phyloP scores from a whole-genome alignment of 1,284 basidiomycete species.

The Ustilago curta region DNA sequence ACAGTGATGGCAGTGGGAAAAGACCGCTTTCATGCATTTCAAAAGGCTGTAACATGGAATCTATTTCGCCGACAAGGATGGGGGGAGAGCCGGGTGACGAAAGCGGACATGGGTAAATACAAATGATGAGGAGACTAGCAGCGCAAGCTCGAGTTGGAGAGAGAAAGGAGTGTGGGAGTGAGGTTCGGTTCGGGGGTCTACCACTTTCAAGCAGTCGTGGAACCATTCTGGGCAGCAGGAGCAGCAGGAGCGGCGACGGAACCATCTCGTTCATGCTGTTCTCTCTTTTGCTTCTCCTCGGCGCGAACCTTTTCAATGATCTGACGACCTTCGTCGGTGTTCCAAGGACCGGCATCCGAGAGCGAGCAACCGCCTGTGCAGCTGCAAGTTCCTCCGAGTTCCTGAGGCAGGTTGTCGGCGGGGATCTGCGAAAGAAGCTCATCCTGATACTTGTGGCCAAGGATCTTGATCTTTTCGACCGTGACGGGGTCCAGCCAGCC shows the following conservation, averaged over 20 bases:
- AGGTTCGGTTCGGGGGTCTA: neutral
- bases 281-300: slow-evolving; percentile 50
- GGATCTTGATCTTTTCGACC: slow-evolving; percentile 77
- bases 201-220: slow-evolving; percentile 12
- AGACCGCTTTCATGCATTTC: neutral
- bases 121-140: neutral
- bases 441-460: slow-evolving; percentile 58
- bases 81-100: neutral
- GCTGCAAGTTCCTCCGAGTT: slow-evolving; percentile 85
- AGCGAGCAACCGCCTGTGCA: slow-evolving; percentile 86
- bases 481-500: slow-evolving; percentile 95
- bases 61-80: slow-evolving; percentile 5
- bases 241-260: slow-evolving; percentile 14
- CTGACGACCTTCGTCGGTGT: slow-evolving; percentile 70
- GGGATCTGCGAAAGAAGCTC: slow-evolving; percentile 74
- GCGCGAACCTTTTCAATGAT: slow-evolving; percentile 60
- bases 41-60: neutral
- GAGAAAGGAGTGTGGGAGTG: neutral
- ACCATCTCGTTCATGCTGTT: slow-evolving; percentile 31
- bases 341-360: slow-evolving; percentile 95
- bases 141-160: too few species aligned
- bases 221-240: slow-evolving; percentile 21
- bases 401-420: slow-evolving; percentile 82
- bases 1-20: too few species aligned
- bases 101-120: slow-evolving; percentile 7